Evolutionary conservation across 768 basidiomycete genomes (phyloP).

Genomic region (Lentinus brumalis): DNA sequence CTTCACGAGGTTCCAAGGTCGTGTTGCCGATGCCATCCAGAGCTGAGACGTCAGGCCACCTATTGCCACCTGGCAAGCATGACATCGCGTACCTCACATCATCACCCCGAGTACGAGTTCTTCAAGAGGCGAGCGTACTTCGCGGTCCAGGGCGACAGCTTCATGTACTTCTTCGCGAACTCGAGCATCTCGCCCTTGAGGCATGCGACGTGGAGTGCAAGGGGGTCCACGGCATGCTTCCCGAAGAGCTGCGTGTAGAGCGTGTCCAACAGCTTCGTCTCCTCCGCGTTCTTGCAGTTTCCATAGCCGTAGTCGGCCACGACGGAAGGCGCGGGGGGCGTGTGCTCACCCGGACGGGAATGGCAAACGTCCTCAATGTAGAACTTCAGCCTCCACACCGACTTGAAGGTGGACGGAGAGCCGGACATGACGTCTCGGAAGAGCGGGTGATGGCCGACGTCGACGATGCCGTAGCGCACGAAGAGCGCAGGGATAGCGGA

Average conservation of each 20-base stretch:
- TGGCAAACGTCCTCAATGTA: conserved; percentile 17
- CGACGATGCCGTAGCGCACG: neutral
- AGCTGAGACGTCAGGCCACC: too few relatives aligned
- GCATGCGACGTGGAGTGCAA: conserved; percentile 39
- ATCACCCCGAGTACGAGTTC: conserved; percentile 28
- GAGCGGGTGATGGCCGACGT: neutral
- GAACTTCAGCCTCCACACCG: conserved; percentile 43
- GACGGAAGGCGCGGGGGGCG: conserved; percentile 16
- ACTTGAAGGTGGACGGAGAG: conserved; percentile 21
- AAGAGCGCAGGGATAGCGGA: conserved; percentile 21
- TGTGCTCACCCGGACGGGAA: neutral
- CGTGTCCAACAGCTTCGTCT: conserved; percentile 27
- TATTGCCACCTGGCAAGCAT: too few relatives aligned
- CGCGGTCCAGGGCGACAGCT: conserved; percentile 21
- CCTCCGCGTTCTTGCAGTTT: conserved; percentile 31
- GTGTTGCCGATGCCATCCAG: too few relatives aligned
- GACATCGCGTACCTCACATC: neutral
- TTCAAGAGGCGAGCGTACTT: conserved; percentile 33
- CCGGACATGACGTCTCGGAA: conserved; percentile 31
- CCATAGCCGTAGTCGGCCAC: conserved; percentile 39
- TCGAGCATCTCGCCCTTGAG: conserved; percentile 35
- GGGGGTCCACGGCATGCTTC: conserved; percentile 27
- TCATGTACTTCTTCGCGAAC: conserved; percentile 27
- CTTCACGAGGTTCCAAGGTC: too few relatives aligned
- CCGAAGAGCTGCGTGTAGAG: conserved; percentile 38